A percentile compares a stretch with the other conserved stretches of the same genome.
phyloP scores from a whole-genome alignment of 2,329 filamentous ascomycete genomes.

The Anisogramma anomala region DNA sequence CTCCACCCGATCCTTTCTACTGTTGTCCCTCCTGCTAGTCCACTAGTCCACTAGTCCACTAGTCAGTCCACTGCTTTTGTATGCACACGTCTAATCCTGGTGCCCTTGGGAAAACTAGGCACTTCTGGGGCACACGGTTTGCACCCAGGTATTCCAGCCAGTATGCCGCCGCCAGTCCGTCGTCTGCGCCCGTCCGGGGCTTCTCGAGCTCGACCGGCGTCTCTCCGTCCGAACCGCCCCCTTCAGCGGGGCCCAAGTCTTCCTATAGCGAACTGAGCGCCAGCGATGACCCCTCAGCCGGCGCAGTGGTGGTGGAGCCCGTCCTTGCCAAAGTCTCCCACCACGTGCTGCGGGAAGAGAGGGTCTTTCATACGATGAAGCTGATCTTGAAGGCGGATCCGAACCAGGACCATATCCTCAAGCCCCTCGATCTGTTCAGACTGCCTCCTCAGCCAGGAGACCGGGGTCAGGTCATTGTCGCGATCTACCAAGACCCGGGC shows the following conservation, averaged over 20 bases:
- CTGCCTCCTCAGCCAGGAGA: slow-evolving; percentile 59
- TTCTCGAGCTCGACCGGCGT: slow-evolving; percentile 26
- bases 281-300: slow-evolving; percentile 21
- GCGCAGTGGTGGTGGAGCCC: slow-evolving; percentile 46
- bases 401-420: slow-evolving; percentile 62
- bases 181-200: slow-evolving; percentile 23
- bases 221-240: slow-evolving; percentile 31
- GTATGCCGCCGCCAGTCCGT: slow-evolving; percentile 34
- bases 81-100: slow-evolving; percentile 13
- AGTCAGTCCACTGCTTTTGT: too few relatives aligned
- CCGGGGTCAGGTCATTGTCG: slow-evolving; percentile 59
- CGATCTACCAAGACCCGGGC: slow-evolving; percentile 71
- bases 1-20: neutral
- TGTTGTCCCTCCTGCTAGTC: neutral
- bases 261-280: slow-evolving; percentile 7
- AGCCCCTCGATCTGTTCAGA: slow-evolving; percentile 67
- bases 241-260: slow-evolving; percentile 16
- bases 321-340: slow-evolving; percentile 75
- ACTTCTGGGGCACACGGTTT: slow-evolving; percentile 53
- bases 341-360: slow-evolving; percentile 72
- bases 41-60: too few relatives aligned
- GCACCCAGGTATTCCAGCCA: slow-evolving; percentile 34
- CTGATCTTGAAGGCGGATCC: slow-evolving; percentile 62
- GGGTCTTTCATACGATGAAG: slow-evolving; percentile 75
- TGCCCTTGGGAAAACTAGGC: slow-evolving; percentile 30